Evolutionary conservation across 1,139 yeast species (phyloP).

Genomic region (Saccharomyces hybrid): DNA sequence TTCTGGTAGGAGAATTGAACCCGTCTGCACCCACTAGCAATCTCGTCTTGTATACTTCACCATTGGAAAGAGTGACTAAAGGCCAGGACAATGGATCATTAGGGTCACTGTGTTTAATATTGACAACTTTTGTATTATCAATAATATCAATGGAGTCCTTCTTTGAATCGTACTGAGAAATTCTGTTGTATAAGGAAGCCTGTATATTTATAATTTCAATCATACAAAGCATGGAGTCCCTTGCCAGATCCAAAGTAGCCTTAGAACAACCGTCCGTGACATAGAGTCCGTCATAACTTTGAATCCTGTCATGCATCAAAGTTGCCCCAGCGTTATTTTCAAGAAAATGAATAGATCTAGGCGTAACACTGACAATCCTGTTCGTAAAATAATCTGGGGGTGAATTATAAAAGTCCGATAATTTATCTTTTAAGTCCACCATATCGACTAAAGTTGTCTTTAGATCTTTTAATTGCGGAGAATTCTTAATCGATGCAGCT

Average conservation of each 20-base stretch:
- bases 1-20: constrained; percentile 84
- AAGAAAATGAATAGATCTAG: constrained; percentile 62
- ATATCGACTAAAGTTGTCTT: constrained; percentile 71
- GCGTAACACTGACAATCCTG: constrained; percentile 80
- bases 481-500: constrained; percentile 65
- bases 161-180: constrained; percentile 27
- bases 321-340: constrained; percentile 71
- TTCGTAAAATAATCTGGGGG: constrained; percentile 64
- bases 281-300: constrained; percentile 69
- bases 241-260: constrained; percentile 64
- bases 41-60: constrained; percentile 57
- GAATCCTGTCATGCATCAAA: constrained; percentile 60
- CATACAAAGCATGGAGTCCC: constrained; percentile 43
- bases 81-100: constrained; percentile 60
- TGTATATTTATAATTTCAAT: constrained; percentile 82
- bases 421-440: constrained; percentile 45
- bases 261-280: constrained; percentile 81
- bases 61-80: constrained; percentile 57
- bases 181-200: constrained; percentile 33
- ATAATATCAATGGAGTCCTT: constrained; percentile 36
- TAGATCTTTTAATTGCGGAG: constrained; percentile 52
- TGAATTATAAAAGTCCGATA: constrained; percentile 39
- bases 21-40: constrained; percentile 94
- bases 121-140: constrained; percentile 60
- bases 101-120: constrained; percentile 33